Percentiles rank a stretch among this genome's conserved stretches.
These are phyloP conservation scores for Pythium dissotocum DNA, from an alignment of 352 stramenopile genomes.

Conservation along the genomic window DNA sequence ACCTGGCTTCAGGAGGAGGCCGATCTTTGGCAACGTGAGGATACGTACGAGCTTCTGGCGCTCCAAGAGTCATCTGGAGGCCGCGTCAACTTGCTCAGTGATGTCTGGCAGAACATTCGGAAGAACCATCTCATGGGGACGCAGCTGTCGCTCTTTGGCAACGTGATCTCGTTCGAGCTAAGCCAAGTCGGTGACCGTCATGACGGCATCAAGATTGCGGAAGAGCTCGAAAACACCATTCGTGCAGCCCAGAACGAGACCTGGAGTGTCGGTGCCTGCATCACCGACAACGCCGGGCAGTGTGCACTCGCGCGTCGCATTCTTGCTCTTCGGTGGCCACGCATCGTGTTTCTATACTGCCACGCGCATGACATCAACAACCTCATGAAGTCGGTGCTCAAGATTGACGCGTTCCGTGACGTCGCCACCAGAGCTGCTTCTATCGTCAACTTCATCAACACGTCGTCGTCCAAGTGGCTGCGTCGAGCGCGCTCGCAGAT, in stretches of 20 bases:
- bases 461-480: not conserved
- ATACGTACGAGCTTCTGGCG: no score
- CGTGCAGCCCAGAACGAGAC: not conserved
- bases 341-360: conserved; percentile 9
- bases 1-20: no score
- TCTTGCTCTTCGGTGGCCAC: not conserved
- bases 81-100: no score
- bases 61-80: no score
- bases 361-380: conserved; percentile 18
- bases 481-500: not conserved
- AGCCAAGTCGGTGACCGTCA: no score
- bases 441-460: conserved; percentile 5
- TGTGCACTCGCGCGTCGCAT: not conserved
- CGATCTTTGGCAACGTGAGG: no score
- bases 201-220: conserved; percentile 6
- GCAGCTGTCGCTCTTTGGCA: no score
- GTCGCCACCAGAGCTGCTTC: no score
- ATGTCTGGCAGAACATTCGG: no score
- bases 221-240: not conserved
- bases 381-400: conserved; percentile 5
- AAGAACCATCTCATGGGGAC: no score
- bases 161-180: no score
- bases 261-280: not conserved
- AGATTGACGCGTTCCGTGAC: no score
- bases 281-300: conserved; percentile 11